Base-by-base conservation (phyloP, 2,329 filamentous ascomycete species). In the Xylaria sp. region DNA sequence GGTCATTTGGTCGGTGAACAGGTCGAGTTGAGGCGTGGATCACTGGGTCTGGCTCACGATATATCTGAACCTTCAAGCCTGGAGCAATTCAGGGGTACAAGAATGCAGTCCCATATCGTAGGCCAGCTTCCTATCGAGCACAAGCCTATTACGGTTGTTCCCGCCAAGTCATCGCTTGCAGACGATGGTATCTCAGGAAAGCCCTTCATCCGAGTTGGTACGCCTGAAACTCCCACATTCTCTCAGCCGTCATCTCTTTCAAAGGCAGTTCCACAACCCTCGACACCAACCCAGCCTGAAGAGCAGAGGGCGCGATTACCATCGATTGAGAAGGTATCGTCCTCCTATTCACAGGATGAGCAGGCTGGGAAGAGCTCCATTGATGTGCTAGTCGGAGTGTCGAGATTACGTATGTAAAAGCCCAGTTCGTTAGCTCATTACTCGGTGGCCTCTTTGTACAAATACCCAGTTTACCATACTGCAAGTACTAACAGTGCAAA, bases 341-440 rank as follows among this genome's bases (percentile, higher is more conserved):
- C 64, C 58, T 72, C 72, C 3, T 28, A 2, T 10, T 71, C 77
- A 75, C 71, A 65, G 6, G 70, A 68, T 20, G 67, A 70, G 63
- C 74, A 63, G n/a, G 36, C 60, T 13, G 67, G 66, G 36, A 63
- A 66, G 48, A 77, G 77, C 28, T 71, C 80, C 67, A 76, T 80
- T 5, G 89, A 92, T 66, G 90, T 98, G 2, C 89, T 94, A 3
- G 95, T 98, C 1, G 96, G 96, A 0, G 85, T 96, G 6, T 97
- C 94, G n/a, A 88, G 94, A 72, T 84, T 99, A 66, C 95, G 72
- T 73, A 71, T 40, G 72, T 73, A n/a, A 38, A 59, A 63, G 2
- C 13, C 42, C 7, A 4, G 58, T 20, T 36, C 3, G 4, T 54
- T 42, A 10, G 9, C 11, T 13, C 59, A 15, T 40, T 36, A 10